These are phyloP conservation scores for Malassezia slooffiae DNA, from an alignment of 1,284 basidiomycete species.

Conservation along the genomic window DNA sequence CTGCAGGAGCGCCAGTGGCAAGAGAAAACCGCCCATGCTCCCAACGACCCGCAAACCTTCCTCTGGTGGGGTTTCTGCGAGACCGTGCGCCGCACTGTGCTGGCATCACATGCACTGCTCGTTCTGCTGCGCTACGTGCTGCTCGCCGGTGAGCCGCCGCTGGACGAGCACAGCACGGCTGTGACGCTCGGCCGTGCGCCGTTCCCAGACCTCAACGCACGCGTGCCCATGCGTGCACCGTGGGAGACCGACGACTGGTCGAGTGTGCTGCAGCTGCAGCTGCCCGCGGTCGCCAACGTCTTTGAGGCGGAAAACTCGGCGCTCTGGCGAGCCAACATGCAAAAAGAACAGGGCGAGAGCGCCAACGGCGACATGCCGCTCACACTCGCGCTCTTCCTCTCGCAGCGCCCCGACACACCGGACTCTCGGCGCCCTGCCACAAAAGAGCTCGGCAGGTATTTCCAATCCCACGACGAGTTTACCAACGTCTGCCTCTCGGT, in stretches of 20 bases:
- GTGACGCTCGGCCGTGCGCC: not conserved
- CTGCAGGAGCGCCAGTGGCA: constrained; percentile 1
- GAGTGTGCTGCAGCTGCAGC: constrained; percentile 13
- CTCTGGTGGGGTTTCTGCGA: constrained; percentile 16
- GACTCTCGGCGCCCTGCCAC: not conserved
- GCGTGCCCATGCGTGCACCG: no score
- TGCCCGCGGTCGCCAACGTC: constrained; percentile 20
- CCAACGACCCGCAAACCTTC: not conserved
- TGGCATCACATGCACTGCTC: constrained; percentile 22
- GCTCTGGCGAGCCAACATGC: constrained; percentile 7
- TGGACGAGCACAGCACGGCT: constrained; percentile 6
- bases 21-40: not conserved
- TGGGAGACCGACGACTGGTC: constrained; percentile 1
- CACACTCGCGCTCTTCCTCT: not conserved
- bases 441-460: constrained; percentile 12
- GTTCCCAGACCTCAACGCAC: not conserved
- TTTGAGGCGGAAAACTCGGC: constrained; percentile 20
- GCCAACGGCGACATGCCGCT: not conserved
- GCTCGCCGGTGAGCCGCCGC: constrained; percentile 4
- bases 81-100: constrained; percentile 23
- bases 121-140: constrained; percentile 19
- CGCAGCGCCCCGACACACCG: not conserved
- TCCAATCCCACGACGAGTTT: constrained; percentile 24
- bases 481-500: constrained; percentile 25
- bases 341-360: not conserved